These are phyloP conservation scores for Tilletia setariae DNA, from an alignment of 1,284 basidiomycete genomes.

Conservation along the genomic window DNA sequence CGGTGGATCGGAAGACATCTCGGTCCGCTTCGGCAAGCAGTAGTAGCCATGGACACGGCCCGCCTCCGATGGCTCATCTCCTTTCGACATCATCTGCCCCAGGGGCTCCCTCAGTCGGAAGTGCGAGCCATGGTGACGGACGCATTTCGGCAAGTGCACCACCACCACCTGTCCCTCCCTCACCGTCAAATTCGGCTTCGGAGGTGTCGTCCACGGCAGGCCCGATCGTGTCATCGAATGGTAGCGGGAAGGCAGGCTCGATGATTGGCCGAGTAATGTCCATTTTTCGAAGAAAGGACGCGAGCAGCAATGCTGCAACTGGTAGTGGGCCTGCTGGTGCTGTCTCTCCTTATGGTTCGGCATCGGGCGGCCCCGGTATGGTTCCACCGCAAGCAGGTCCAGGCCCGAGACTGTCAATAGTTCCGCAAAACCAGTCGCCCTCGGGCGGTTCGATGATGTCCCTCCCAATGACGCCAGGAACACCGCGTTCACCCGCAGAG, in stretches of 20 bases:
- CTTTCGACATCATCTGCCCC: not conserved
- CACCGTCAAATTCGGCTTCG: not conserved
- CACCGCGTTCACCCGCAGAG: slow-evolving; percentile 5
- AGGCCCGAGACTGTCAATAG: not conserved
- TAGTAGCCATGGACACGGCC: not conserved
- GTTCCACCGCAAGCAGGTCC: not conserved
- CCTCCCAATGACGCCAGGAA: slow-evolving; percentile 2
- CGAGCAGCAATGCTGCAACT: too few relatives aligned
- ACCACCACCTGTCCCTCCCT: not conserved
- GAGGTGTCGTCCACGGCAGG: not conserved
- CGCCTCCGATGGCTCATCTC: not conserved
- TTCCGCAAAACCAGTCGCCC: not conserved
- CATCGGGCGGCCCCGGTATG: too few relatives aligned
- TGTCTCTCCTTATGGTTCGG: too few relatives aligned
- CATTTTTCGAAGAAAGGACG: too few relatives aligned
- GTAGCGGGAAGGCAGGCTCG: not conserved
- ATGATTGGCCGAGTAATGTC: not conserved
- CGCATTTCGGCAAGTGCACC: not conserved
- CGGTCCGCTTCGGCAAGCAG: not conserved
- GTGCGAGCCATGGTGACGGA: not conserved
- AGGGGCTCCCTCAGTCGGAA: too few relatives aligned
- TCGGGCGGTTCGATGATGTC: slow-evolving; percentile 7
- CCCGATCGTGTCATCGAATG: not conserved
- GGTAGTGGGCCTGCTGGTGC: too few relatives aligned
- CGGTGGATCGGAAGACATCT: not conserved